A percentile compares a stretch with the other conserved stretches of the same genome.
phyloP scores from a whole-genome alignment of 176 grass and related monocot genomes.

The Phragmites australis region DNA sequence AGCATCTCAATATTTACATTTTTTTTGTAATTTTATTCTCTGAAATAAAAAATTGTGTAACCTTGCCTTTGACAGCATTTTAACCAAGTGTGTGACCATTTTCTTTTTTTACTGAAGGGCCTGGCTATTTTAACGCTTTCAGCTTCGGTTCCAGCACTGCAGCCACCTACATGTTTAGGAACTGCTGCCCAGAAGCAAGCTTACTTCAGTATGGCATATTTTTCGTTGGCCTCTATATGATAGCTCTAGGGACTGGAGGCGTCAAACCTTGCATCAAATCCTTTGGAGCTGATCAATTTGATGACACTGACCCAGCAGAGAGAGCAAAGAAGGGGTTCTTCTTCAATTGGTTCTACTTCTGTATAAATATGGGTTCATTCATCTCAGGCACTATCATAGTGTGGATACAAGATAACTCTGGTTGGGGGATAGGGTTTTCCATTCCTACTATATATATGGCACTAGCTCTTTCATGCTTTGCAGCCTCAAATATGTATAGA shows the following conservation, averaged over 20 bases:
- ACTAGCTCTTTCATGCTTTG: conserved; percentile 69
- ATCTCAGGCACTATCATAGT: conserved; percentile 75
- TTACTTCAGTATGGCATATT: conserved; percentile 59
- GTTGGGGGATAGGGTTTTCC: conserved; percentile 88
- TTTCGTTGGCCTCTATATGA: conserved; percentile 84
- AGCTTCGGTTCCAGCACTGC: conserved; percentile 61
- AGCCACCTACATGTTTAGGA: conserved; percentile 49
- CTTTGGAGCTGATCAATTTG: conserved; percentile 93
- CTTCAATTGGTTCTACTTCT: conserved; percentile 98
- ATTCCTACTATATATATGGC: conserved; percentile 86
- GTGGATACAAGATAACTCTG: conserved; percentile 81
- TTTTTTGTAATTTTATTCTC: background rate
- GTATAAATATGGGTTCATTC: conserved; percentile 73
- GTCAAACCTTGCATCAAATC: conserved; percentile 92
- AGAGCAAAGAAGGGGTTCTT: conserved; percentile 76
- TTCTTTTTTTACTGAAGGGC: conserved; percentile 54
- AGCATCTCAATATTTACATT: background rate
- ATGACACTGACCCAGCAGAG: conserved; percentile 77
- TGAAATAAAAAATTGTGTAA: background rate
- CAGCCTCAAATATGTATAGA: conserved; percentile 68
- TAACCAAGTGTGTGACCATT: background rate
- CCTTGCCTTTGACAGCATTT: background rate
- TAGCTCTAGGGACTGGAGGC: conserved; percentile 83
- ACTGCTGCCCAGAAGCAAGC: conserved; percentile 56
- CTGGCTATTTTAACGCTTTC: conserved; percentile 75